These are phyloP conservation scores for Carex myosuroides DNA, from an alignment of 176 grass and related monocot species.

Conservation along the genomic window DNA sequence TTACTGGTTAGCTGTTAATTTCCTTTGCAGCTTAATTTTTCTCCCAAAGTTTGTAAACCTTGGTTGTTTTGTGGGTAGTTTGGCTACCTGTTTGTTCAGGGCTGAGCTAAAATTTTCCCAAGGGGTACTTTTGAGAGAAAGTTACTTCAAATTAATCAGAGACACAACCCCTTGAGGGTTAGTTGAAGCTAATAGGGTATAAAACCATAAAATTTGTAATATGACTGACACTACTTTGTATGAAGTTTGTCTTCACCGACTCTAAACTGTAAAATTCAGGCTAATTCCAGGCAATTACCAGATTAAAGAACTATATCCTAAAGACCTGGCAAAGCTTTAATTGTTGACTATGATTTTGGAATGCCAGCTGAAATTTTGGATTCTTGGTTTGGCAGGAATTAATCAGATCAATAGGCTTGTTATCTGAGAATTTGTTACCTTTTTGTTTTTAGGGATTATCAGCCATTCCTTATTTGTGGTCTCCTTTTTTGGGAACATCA, in stretches of 20 bases:
- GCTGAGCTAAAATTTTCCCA: background rate
- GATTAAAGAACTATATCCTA: background rate
- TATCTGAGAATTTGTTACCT: background rate
- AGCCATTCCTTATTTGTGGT: slow-evolving; percentile 34
- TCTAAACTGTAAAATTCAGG: background rate
- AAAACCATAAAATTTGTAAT: background rate
- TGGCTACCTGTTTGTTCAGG: background rate
- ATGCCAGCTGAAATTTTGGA: background rate
- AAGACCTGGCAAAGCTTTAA: background rate
- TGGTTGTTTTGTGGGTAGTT: background rate
- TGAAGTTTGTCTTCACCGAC: background rate
- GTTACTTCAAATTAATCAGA: background rate
- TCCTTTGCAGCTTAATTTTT: slow-evolving; percentile 4
- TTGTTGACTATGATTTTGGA: background rate
- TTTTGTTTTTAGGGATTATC: slow-evolving; percentile 43
- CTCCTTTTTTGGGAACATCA: slow-evolving; percentile 37
- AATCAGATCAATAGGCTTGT: background rate
- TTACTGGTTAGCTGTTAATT: slow-evolving; percentile 43
- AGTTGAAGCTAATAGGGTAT: background rate
- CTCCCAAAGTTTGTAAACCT: background rate
- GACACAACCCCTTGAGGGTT: background rate
- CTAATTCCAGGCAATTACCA: background rate
- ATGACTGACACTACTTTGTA: background rate
- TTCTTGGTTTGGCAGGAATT: background rate
- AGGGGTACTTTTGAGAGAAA: background rate